Conservation (phyloP, 208 protist species). For the Porcisia deanei region DNA sequence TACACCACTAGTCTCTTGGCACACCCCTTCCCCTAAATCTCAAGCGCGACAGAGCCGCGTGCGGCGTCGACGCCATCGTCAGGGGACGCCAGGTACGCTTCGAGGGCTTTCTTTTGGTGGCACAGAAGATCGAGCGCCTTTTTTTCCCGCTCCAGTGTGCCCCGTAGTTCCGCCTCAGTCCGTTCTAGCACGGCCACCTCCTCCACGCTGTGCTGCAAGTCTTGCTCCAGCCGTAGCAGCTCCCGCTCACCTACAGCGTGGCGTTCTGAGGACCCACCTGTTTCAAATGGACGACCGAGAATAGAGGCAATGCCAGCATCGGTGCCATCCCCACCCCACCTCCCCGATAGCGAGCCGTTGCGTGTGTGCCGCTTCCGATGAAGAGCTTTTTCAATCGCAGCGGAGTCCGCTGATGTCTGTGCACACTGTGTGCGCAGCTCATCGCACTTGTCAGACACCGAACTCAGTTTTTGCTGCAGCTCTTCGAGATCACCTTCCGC, state of each 20-base stretch:
- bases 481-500: not conserved
- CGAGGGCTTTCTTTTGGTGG: conserved; percentile 7
- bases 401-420: conserved; percentile 5
- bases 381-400: conserved; percentile 7
- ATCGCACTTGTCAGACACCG: conserved; percentile 5
- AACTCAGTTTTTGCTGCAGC: not conserved
- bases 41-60: not conserved
- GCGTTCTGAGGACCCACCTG: not conserved
- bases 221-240: conserved; percentile 11
- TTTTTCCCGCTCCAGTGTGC: not conserved
- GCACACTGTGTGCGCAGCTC: conserved; percentile 10
- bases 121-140: conserved; percentile 5
- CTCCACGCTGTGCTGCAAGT: conserved; percentile 5
- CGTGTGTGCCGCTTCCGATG: not conserved
- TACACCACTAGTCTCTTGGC: not conserved
- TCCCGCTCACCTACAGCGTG: not conserved
- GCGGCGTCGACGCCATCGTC: not conserved
- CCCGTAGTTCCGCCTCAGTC: not conserved
- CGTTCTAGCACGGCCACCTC: conserved; percentile 8
- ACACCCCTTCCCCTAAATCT: not conserved
- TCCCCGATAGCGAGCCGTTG: not conserved
- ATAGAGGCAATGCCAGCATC: too few species aligned
- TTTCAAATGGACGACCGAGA: not conserved
- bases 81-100: conserved; percentile 11
- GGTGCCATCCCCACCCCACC: not conserved